These are phyloP conservation scores for Rhypophila decipiens DNA, from an alignment of 495 filamentous ascomycete genomes.

Conservation along the genomic window DNA sequence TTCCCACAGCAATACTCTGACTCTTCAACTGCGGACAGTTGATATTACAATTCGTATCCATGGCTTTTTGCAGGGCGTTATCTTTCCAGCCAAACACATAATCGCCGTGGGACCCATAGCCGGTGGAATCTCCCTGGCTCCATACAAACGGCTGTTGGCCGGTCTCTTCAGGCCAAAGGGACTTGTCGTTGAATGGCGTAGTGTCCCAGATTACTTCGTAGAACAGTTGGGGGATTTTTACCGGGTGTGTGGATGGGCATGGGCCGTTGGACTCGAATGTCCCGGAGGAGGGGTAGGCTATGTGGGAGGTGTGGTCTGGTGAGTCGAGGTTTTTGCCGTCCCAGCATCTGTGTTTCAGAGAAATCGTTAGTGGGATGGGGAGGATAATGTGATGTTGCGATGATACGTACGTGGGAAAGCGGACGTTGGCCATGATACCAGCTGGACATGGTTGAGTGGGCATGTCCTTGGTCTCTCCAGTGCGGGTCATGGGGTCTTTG, in stretches of 20 bases:
- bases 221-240: constrained; percentile 30
- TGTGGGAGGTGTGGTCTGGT: constrained; percentile 30
- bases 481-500: constrained; percentile 23
- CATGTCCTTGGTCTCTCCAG: constrained; percentile 26
- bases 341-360: constrained; percentile 12
- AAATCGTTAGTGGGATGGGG: neutral
- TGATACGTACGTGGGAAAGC: constrained; percentile 25
- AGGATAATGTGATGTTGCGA: too few species aligned
- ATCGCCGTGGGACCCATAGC: constrained; percentile 35
- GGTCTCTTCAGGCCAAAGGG: constrained; percentile 34
- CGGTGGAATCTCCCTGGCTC: constrained; percentile 32
- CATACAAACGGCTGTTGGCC: constrained; percentile 40
- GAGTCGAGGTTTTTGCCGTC: constrained; percentile 20
- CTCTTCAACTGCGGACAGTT: constrained; percentile 30
- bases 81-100: constrained; percentile 38
- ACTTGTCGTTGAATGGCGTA: constrained; percentile 29
- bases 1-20: constrained; percentile 27
- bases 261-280: constrained; percentile 26
- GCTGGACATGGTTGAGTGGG: constrained; percentile 26
- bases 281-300: constrained; percentile 26
- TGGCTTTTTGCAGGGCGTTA: constrained; percentile 29
- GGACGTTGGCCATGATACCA: constrained; percentile 38
- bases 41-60: constrained; percentile 33
- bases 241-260: constrained; percentile 24
- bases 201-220: constrained; percentile 40